A percentile compares a stretch with the other conserved stretches of the same genome.
Evolutionary conservation across 2,329 filamentous ascomycete genomes (phyloP).

Genomic region (Remersonia thermophila): DNA sequence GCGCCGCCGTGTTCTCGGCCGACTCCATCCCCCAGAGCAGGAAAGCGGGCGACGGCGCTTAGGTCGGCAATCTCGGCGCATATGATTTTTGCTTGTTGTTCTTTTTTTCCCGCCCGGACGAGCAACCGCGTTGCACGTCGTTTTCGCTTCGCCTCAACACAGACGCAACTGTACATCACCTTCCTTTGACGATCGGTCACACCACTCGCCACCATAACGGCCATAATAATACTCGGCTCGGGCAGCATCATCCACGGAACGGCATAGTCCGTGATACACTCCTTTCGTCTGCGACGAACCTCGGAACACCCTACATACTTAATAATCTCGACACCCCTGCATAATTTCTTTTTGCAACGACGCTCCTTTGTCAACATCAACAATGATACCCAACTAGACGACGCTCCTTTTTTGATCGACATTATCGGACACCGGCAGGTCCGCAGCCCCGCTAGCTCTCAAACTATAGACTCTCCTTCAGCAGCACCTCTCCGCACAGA

Average conservation of each 20-base stretch:
- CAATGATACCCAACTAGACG: slow-evolving; percentile 28
- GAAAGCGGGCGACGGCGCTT: not conserved
- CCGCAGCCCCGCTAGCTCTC: slow-evolving; percentile 6
- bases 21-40: slow-evolving; percentile 25
- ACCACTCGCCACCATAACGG: not conserved
- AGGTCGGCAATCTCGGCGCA: too few relatives aligned
- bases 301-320: too few relatives aligned
- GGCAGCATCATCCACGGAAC: slow-evolving; percentile 7
- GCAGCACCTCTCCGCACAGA: slow-evolving; percentile 5
- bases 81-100: slow-evolving; percentile 4
- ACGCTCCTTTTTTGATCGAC: slow-evolving; percentile 29
- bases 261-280: slow-evolving; percentile 17
- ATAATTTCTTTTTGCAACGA: slow-evolving; percentile 17
- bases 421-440: slow-evolving; percentile 10
- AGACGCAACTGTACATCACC: slow-evolving; percentile 25
- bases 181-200: slow-evolving; percentile 19
- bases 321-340: slow-evolving; percentile 8
- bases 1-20: slow-evolving; percentile 22
- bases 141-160: slow-evolving; percentile 18
- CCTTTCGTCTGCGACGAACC: slow-evolving; percentile 24
- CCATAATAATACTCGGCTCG: not conserved
- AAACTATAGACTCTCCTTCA: slow-evolving; percentile 34
- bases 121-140: slow-evolving; percentile 20
- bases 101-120: slow-evolving; percentile 13
- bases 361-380: slow-evolving; percentile 22